These are phyloP conservation scores for Bipolaris gigantea DNA, from an alignment of 2,329 filamentous ascomycete species.

Conservation along the genomic window DNA sequence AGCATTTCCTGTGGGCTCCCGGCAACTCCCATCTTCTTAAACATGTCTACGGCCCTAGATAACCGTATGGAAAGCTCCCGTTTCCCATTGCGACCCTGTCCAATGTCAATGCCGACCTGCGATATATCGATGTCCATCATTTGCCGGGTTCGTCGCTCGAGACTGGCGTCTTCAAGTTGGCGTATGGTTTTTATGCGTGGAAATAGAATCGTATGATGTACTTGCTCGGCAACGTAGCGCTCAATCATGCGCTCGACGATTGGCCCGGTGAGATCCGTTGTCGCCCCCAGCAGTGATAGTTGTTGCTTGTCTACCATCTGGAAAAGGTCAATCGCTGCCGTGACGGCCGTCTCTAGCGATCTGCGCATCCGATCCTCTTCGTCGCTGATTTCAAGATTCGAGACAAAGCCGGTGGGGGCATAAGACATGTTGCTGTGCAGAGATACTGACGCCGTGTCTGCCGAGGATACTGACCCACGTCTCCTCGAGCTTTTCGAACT, in stretches of 20 bases:
- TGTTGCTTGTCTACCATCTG: conserved; percentile 96
- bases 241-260: conserved; percentile 93
- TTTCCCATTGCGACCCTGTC: conserved; percentile 76
- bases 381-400: conserved; percentile 70
- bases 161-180: conserved; percentile 77
- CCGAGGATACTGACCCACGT: conserved; percentile 41
- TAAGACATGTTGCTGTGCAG: conserved; percentile 44
- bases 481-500: conserved; percentile 40
- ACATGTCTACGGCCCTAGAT: conserved; percentile 79
- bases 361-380: conserved; percentile 89
- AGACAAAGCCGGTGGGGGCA: conserved; percentile 43
- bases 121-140: conserved; percentile 95
- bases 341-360: conserved; percentile 88
- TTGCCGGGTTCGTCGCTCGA: conserved; percentile 86
- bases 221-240: conserved; percentile 88
- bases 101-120: conserved; percentile 86
- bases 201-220: conserved; percentile 83
- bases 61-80: conserved; percentile 78
- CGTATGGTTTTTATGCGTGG: conserved; percentile 78
- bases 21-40: conserved; percentile 78
- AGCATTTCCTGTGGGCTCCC: conserved; percentile 89
- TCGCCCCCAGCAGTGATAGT: conserved; percentile 84
- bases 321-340: conserved; percentile 91
- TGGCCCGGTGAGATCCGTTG: conserved; percentile 89
- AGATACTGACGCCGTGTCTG: conserved; percentile 41